Evolutionary conservation across 768 basidiomycete genomes (phyloP).

Genomic region (Podaxis mareebaensis): DNA sequence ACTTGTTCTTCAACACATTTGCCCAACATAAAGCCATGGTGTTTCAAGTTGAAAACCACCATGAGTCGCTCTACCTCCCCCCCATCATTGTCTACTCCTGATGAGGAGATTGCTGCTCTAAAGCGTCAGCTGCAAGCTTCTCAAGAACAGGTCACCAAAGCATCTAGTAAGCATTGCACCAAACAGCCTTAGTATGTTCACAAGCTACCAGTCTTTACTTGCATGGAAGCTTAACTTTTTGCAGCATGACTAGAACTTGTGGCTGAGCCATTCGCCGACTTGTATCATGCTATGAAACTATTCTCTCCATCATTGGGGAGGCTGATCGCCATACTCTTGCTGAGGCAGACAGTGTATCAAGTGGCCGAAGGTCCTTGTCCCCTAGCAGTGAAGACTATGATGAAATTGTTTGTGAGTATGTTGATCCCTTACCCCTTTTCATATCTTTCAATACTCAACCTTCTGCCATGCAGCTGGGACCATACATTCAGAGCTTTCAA

Average conservation of each 20-base stretch:
- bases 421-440: not conserved
- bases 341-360: not conserved
- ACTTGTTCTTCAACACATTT: too few species aligned
- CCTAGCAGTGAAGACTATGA: not conserved
- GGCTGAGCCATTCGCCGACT: not conserved
- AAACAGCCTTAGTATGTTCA: not conserved
- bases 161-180: not conserved
- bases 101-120: not conserved
- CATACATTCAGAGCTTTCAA: not conserved
- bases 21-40: too few species aligned
- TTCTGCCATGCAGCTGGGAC: not conserved
- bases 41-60: not conserved
- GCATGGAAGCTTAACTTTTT: not conserved
- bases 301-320: not conserved
- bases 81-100: not conserved
- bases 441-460: too few species aligned
- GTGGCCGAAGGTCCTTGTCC: too few species aligned
- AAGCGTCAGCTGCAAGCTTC: not conserved
- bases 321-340: not conserved
- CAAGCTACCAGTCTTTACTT: not conserved
- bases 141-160: not conserved
- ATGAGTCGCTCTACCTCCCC: not conserved
- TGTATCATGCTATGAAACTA: not conserved
- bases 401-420: not conserved
- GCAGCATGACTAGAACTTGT: not conserved